phyloP scores from a whole-genome alignment of 2,329 filamentous ascomycete species.

The Colletotrichum nymphaeae region DNA sequence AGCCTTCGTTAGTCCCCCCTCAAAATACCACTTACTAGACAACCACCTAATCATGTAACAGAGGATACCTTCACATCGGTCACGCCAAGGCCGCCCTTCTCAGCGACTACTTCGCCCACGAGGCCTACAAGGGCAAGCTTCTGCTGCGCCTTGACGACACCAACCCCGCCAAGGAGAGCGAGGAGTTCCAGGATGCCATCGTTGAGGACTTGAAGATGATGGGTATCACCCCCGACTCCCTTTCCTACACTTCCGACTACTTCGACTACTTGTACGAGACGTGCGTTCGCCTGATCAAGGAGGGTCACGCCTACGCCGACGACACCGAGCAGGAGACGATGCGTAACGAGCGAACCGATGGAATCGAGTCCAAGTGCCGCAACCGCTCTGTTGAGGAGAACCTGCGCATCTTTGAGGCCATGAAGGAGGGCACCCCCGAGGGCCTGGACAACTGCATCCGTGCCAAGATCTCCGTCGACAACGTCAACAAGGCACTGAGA shows the following conservation, averaged over 20 bases:
- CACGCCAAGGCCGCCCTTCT: slow-evolving; percentile 94
- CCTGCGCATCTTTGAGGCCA: slow-evolving; percentile 87
- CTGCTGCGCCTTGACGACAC: slow-evolving; percentile 96
- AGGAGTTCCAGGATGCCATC: slow-evolving; percentile 95
- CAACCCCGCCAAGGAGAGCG: slow-evolving; percentile 96
- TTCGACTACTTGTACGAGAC: slow-evolving; percentile 92
- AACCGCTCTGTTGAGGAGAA: slow-evolving; percentile 86
- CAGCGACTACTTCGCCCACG: slow-evolving; percentile 96
- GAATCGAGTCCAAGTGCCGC: slow-evolving; percentile 83
- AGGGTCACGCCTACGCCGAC: slow-evolving; percentile 92
- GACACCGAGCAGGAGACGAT: slow-evolving; percentile 92
- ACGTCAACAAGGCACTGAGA: slow-evolving; percentile 94
- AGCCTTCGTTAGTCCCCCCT: slow-evolving; percentile 75
- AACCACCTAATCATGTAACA: not conserved
- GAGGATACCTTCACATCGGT: slow-evolving; percentile 83
- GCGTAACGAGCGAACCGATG: slow-evolving; percentile 85
- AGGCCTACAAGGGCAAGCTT: slow-evolving; percentile 90
- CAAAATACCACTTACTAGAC: not conserved
- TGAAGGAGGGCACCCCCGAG: slow-evolving; percentile 86
- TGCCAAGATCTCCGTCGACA: slow-evolving; percentile 91
- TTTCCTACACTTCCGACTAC: slow-evolving; percentile 95
- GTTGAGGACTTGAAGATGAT: slow-evolving; percentile 91
- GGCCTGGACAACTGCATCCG: slow-evolving; percentile 91
- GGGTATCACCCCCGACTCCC: slow-evolving; percentile 88
- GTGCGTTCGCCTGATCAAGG: slow-evolving; percentile 84